These are phyloP conservation scores for Aplosporella prunicola DNA, from an alignment of 2,329 filamentous ascomycete genomes.

Conservation along the genomic window DNA sequence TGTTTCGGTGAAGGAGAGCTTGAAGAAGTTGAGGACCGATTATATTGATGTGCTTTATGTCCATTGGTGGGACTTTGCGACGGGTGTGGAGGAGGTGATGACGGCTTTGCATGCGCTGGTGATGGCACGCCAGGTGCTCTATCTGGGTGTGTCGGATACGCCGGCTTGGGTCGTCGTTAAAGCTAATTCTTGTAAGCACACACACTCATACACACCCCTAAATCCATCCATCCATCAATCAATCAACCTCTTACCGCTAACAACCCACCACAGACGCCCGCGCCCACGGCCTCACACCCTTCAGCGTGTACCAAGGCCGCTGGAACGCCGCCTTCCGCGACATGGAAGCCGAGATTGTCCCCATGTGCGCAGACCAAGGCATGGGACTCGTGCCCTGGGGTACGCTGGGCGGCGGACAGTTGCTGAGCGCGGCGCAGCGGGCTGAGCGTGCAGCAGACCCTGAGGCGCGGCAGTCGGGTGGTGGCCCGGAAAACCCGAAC, in stretches of 20 bases:
- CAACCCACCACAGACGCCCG: conserved; percentile 47
- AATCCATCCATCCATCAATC: too few relatives aligned
- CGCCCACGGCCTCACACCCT: conserved; percentile 58
- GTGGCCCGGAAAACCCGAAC: conserved; percentile 22
- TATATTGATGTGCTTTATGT: conserved; percentile 34
- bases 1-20: conserved; percentile 27
- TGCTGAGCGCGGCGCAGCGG: conserved; percentile 26
- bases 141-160: conserved; percentile 30
- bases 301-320: conserved; percentile 58
- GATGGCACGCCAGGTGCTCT: conserved; percentile 28
- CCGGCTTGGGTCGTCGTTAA: conserved; percentile 37
- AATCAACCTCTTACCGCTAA: conserved; percentile 22
- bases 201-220: too few relatives aligned
- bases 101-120: conserved; percentile 28
- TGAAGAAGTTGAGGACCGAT: conserved; percentile 33
- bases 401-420: conserved; percentile 40
- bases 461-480: conserved; percentile 12
- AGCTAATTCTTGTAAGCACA: conserved; percentile 37
- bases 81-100: conserved; percentile 28
- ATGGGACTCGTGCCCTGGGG: conserved; percentile 52
- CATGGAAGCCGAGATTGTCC: conserved; percentile 60
- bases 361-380: conserved; percentile 53
- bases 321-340: conserved; percentile 56
- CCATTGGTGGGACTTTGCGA: conserved; percentile 34
- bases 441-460: too few relatives aligned